Evolutionary conservation across 2,329 filamentous ascomycete genomes (phyloP).

Genomic region (Proliferodiscus dingleyae): DNA sequence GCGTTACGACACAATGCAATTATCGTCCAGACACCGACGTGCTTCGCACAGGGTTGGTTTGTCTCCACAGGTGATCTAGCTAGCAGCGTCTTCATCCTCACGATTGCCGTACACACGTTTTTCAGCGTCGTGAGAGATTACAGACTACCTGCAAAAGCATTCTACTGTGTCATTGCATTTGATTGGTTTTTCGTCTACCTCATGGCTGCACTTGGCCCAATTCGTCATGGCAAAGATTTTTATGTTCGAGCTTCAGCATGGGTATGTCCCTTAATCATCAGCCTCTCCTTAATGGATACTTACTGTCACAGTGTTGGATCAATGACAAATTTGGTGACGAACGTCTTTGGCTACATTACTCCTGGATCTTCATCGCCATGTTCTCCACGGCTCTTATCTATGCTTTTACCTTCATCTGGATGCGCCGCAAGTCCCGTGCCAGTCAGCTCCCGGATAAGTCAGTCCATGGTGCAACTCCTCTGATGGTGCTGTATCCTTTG

Average conservation of each 20-base stretch:
- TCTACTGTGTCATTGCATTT: conserved; percentile 44
- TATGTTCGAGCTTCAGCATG: conserved; percentile 64
- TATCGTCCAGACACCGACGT: conserved; percentile 47
- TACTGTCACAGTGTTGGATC: conserved; percentile 54
- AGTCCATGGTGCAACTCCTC: conserved; percentile 30
- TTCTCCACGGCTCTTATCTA: conserved; percentile 47
- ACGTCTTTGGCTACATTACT: conserved; percentile 57
- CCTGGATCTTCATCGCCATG: conserved; percentile 56
- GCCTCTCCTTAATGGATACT: background rate
- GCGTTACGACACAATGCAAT: conserved; percentile 54
- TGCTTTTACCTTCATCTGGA: conserved; percentile 29
- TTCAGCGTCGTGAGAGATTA: conserved; percentile 54
- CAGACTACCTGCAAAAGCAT: conserved; percentile 43
- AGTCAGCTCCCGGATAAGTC: conserved; percentile 1
- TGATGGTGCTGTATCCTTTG: conserved; percentile 62
- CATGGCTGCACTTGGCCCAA: conserved; percentile 48
- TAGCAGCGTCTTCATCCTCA: conserved; percentile 61
- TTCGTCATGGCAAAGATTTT: conserved; percentile 35
- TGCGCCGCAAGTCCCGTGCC: conserved; percentile 8
- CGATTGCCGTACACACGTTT: conserved; percentile 64
- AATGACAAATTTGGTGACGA: conserved; percentile 48
- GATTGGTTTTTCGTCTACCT: conserved; percentile 58
- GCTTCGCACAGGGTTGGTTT: conserved; percentile 63
- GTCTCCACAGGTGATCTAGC: conserved; percentile 62
- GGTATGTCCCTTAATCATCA: conserved; percentile 35